Evolutionary conservation across 306 rosid species (phyloP), one percentile per base, ranked within the genome.

Genomic region (Pterocarpus macrocarpus): DNA sequence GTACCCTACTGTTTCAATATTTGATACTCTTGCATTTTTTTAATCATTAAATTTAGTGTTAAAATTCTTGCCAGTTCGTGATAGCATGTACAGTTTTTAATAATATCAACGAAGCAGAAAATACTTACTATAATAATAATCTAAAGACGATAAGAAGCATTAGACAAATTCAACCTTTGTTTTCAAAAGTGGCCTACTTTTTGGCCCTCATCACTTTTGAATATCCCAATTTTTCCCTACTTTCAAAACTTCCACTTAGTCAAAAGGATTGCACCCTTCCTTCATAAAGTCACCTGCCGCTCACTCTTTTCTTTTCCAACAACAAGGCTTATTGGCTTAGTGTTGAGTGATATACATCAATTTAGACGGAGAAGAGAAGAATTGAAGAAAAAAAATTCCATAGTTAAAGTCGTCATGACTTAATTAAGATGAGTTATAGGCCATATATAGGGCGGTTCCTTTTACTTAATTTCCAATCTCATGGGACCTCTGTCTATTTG

Each of bases 111-210:
- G 28, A 22, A 22, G 28, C 28, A 22, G 28, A 22, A 22, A 22
- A 22, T 22, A 22, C 49, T 36, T 44, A 53, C 14, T 6, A 22
- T 74, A 39, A 39, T 39, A 3, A 39, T 39, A 39, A 0, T 12
- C 4, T 74, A 30, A 74, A 33, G 15, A 76, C 7, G 13, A 15
- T 15, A 62, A 63, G 35, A 61, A 17, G 8, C 17, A 53, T 66
- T 77, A 47, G 14, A 39, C 17, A 58, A 70, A 59, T 59, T 44
- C 8, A 52, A 56, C 56, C 56, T 53, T 45, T 71, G 30, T 53
- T 78, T 86, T 81, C 81, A 83, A 83, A 77, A 35, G 4, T 47
- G 55, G 28, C 35, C 30, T 12, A 44, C 75, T 55, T 78, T 85
- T 28, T 52, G 49, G 82, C n/a, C 69, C 30, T 16, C 57, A 34